phyloP scores from a whole-genome alignment of 768 basidiomycete species.

The Paxillus involutus region DNA sequence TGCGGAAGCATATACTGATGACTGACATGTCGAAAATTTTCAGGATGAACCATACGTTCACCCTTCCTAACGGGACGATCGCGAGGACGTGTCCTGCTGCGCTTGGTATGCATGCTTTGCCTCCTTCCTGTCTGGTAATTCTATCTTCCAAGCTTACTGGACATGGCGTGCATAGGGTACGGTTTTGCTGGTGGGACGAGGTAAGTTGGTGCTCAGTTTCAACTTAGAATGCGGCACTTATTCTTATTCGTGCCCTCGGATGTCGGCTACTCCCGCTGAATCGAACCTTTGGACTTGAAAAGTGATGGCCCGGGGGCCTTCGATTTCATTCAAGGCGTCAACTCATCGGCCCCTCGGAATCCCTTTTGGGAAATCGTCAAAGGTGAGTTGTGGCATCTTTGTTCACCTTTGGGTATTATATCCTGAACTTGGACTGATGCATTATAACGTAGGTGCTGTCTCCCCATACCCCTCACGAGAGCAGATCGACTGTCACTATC shows the following conservation, averaged over 20 bases:
- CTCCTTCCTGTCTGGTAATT: background rate
- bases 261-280: too few species aligned
- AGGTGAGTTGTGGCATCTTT: constrained; percentile 33
- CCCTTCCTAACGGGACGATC: constrained; percentile 61
- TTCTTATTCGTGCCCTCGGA: too few species aligned
- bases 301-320: constrained; percentile 75
- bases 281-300: background rate
- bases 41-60: constrained; percentile 66
- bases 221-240: too few species aligned
- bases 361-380: constrained; percentile 83
- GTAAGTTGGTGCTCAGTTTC: constrained; percentile 39
- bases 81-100: constrained; percentile 79
- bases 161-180: constrained; percentile 47
- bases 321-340: constrained; percentile 75
- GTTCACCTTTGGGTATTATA: background rate
- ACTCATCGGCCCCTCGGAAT: constrained; percentile 63
- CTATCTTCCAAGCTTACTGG: constrained; percentile 1
- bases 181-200: constrained; percentile 81
- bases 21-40: background rate
- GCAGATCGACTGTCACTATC: constrained; percentile 69
- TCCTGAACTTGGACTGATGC: background rate
- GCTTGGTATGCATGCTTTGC: constrained; percentile 48
- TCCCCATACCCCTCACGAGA: constrained; percentile 63
- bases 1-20: background rate
- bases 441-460: constrained; percentile 30